Base-by-base conservation (phyloP, 345 rosid genomes). In the Dimocarpus longan region DNA sequence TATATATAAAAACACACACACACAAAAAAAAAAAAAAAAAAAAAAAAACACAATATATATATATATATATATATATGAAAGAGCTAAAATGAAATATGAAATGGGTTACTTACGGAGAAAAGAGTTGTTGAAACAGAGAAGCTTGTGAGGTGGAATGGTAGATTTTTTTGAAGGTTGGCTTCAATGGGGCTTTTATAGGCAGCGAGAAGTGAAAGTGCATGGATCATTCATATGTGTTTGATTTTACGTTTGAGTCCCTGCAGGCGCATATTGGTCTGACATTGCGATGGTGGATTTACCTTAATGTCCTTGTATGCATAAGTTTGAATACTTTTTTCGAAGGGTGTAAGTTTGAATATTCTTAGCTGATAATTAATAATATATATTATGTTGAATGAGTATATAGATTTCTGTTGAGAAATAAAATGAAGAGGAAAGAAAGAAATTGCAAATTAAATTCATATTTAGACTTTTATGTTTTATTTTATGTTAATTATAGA, bases 151-250 rank as follows among this genome's bases (percentile, higher is more conserved):
- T 66, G 32, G 74, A 46, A 46, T 46, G 5, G 74, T 42, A 77
- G 85, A 70, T 5, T 62, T 5, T 56, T 68, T 19, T 8, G 3
- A 0, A 7, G 13, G 2, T 6, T 42, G 0, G 70, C 54, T 6
- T 22, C 10, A 9, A 19, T 28, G 82, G 76, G 44, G 3, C 6
- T 69, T 85, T 86, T 87, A 88, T 86, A 83, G 85, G 57, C 21
- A 26, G n/a, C 39, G 66, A 68, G 39, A 78, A 40, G 37, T 4
- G 83, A 82, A 83, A 82, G 79, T 73, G 84, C 73, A 43, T 59
- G 12, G 76, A 21, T 21, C 21, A 21, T 74, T 74, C 70, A 5
- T 26, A 64, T 10, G 18, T 2, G 2, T 32, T 0, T 32, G 8
- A 65, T 32, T 21, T 80, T 76, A 82, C 88, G 2, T 11, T 11